These are phyloP conservation scores for Pleurotus tuber-regium DNA, from an alignment of 768 basidiomycete genomes.

Conservation along the genomic window DNA sequence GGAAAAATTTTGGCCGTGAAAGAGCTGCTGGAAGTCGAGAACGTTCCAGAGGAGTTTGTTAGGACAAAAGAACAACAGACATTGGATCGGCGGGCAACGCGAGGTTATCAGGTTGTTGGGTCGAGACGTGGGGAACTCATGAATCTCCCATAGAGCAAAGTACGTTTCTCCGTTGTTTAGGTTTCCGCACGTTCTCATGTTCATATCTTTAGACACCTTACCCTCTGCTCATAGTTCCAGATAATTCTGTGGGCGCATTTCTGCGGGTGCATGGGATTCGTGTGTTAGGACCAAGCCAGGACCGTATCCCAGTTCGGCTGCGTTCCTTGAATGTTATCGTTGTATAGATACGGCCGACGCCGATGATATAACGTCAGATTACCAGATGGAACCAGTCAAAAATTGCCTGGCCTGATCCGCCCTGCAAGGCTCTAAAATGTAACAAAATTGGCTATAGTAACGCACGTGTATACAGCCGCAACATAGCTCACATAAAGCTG, in stretches of 20 bases:
- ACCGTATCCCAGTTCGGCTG: too few relatives aligned
- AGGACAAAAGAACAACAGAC: constrained; percentile 70
- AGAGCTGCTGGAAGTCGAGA: constrained; percentile 86
- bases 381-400: constrained; percentile 4
- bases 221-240: too few relatives aligned
- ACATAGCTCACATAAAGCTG: too few relatives aligned
- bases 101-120: constrained; percentile 65
- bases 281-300: too few relatives aligned
- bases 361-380: neutral
- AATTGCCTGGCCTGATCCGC: constrained; percentile 7
- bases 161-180: too few relatives aligned
- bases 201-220: too few relatives aligned
- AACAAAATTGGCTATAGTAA: neutral
- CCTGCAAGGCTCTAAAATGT: neutral
- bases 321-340: too few relatives aligned
- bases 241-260: too few relatives aligned
- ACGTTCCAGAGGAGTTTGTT: constrained; percentile 69
- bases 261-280: too few relatives aligned
- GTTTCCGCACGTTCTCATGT: neutral
- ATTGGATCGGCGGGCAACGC: constrained; percentile 58
- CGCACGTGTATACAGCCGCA: constrained; percentile 1
- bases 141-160: constrained; percentile 14
- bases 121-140: constrained; percentile 27
- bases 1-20: constrained; percentile 88
- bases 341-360: constrained; percentile 1